Evolutionary conservation across 1,284 basidiomycete species (phyloP).

Genomic region (Meripilus lineatus): DNA sequence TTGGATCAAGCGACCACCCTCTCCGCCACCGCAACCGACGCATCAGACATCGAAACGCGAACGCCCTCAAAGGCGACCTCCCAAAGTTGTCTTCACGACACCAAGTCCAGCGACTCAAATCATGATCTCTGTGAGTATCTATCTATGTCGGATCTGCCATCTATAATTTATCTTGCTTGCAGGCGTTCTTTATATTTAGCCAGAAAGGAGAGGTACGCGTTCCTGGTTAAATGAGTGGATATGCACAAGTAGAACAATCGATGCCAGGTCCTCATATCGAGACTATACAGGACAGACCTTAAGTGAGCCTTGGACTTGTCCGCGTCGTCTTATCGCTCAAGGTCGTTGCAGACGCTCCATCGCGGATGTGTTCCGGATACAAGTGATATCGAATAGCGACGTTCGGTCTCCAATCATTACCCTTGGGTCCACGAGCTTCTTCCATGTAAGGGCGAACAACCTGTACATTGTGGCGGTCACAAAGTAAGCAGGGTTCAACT

Average conservation of each 20-base stretch:
- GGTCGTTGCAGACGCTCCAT: slow-evolving; percentile 78
- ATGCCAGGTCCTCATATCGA: slow-evolving; percentile 83
- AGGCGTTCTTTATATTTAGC: slow-evolving; percentile 98
- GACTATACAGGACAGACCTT: slow-evolving; percentile 89
- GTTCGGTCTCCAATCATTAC: slow-evolving; percentile 97
- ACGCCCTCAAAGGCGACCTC: too few relatives aligned
- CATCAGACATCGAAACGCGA: too few relatives aligned
- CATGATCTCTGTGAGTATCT: slow-evolving; percentile 37
- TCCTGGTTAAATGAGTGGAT: too few relatives aligned
- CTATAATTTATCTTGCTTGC: neutral
- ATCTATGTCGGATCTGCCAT: neutral
- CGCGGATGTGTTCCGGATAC: slow-evolving; percentile 95
- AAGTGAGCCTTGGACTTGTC: slow-evolving; percentile 58
- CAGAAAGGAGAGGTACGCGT: slow-evolving; percentile 88
- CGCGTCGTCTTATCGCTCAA: neutral
- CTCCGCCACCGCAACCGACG: too few relatives aligned
- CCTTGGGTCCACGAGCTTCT: slow-evolving; percentile 95
- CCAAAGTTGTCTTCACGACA: too few relatives aligned
- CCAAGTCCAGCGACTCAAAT: too few relatives aligned
- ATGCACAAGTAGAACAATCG: slow-evolving; percentile 5
- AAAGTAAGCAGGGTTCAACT: slow-evolving; percentile 56
- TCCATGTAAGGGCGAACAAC: slow-evolving; percentile 94
- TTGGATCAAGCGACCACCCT: too few relatives aligned
- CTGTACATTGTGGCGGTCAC: slow-evolving; percentile 93
- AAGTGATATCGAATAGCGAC: slow-evolving; percentile 96